Evolutionary conservation across 805 yeast species (phyloP).

Genomic region (Nakazawaea sp.): DNA sequence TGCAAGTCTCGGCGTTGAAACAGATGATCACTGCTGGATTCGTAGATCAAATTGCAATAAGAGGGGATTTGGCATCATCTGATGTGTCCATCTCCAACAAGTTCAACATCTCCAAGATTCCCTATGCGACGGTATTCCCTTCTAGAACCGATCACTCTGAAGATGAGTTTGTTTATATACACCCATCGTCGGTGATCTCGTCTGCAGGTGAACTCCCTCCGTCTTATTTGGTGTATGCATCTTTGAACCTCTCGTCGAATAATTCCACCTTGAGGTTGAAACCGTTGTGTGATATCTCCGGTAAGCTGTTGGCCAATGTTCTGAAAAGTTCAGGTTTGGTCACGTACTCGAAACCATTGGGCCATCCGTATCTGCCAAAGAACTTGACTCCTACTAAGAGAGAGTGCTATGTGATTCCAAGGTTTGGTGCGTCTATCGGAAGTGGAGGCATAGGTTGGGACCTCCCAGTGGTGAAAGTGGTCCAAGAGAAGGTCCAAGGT

Average conservation of each 20-base stretch:
- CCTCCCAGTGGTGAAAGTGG: slow-evolving; percentile 70
- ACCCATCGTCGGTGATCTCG: slow-evolving; percentile 65
- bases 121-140: slow-evolving; percentile 56
- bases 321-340: slow-evolving; percentile 67
- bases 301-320: slow-evolving; percentile 70
- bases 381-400: slow-evolving; percentile 57
- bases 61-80: slow-evolving; percentile 68
- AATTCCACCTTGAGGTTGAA: slow-evolving; percentile 54
- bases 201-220: slow-evolving; percentile 69
- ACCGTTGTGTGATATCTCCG: slow-evolving; percentile 69
- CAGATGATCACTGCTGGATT: slow-evolving; percentile 94
- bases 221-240: slow-evolving; percentile 64
- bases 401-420: slow-evolving; percentile 85
- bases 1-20: slow-evolving; percentile 71
- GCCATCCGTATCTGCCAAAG: slow-evolving; percentile 84
- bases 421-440: slow-evolving; percentile 81
- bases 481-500: slow-evolving; percentile 61
- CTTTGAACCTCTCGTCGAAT: slow-evolving; percentile 51
- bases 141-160: slow-evolving; percentile 26
- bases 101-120: slow-evolving; percentile 50
- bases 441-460: slow-evolving; percentile 92
- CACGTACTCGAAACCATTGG: slow-evolving; percentile 86
- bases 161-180: slow-evolving; percentile 65
- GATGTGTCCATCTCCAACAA: slow-evolving; percentile 57
- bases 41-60: slow-evolving; percentile 80